Conservation (phyloP, 371 early-diverging fungal genomes). For the Mortierella sp. region DNA sequence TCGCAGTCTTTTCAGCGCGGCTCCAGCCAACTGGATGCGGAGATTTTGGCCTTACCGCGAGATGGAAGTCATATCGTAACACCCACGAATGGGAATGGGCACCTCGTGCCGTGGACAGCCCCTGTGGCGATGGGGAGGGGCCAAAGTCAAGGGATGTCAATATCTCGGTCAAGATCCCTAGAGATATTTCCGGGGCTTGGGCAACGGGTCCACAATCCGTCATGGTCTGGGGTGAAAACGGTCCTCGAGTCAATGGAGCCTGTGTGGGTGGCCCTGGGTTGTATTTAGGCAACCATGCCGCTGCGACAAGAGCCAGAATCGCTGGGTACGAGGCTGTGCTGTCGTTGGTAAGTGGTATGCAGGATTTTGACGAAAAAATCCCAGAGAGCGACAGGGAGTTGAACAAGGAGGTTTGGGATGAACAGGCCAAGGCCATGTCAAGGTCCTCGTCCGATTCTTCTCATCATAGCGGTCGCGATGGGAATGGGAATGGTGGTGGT, state of each 20-base stretch:
- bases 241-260: conserved; percentile 23
- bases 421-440: background rate
- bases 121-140: background rate
- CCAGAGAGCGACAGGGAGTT: conserved; percentile 38
- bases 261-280: conserved; percentile 44
- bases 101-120: background rate
- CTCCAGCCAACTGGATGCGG: conserved; percentile 48
- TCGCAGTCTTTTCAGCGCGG: conserved; percentile 41
- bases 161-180: conserved; percentile 33
- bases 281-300: conserved; percentile 50
- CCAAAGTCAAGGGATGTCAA: conserved; percentile 20
- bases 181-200: conserved; percentile 42
- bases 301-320: conserved; percentile 42
- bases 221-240: conserved; percentile 30
- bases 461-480: no score
- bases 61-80: conserved; percentile 44
- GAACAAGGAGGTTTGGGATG: conserved; percentile 38
- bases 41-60: conserved; percentile 46
- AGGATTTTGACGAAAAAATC: conserved; percentile 49
- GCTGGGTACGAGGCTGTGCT: conserved; percentile 49
- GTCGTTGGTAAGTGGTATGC: conserved; percentile 35
- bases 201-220: conserved; percentile 49
- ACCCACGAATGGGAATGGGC: conserved; percentile 44
- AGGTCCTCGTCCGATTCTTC: no score
- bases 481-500: no score